Base-by-base conservation (phyloP, 2,329 filamentous ascomycete species). In the Juglanconis oblonga region DNA sequence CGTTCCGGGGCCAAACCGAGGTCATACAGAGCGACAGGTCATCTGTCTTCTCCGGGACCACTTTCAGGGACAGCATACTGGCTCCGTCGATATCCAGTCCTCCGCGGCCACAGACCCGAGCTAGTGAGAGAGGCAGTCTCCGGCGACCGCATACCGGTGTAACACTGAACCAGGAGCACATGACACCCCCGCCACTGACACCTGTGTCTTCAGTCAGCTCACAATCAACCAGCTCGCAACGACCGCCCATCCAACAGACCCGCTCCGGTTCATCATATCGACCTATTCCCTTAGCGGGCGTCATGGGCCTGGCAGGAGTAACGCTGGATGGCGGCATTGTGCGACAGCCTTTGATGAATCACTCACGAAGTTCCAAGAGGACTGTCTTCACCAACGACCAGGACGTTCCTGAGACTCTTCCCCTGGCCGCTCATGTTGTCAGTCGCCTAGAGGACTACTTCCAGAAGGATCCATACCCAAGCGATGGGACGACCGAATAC, bases 401-500 rank as follows among this genome's bases (percentile, higher is more conserved):
- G 7, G 68, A 77, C 31, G 68, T 77, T 3, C 74, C 76, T 2
- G 76, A 78, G 38, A 74, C 76, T 1, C 80, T 78, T 8, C 73
- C 69, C 36, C 77, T 85, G 55, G 76, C 81, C 5, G 68, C 73
- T 13, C 81, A 83, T 57, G 75, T 83, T 7, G 75, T 82, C 60
- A 73, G 70, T 24, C 77, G 81, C 2, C 72, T 85, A 2, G 81
- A 85, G 57, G 77, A 80, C 32, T 85, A 83, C 62, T 85, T 81
- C 63, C 74, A 77, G 32, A 71, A 72, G 6, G 75, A 82, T 33
- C 73, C 79, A 2, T 68, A 77, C 1, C 82, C 82, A 2, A 81
- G 74, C 47, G 74, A 81, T 51, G 78, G 76, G 1, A 77, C 82
- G 45, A 78, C 78, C 40, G 81, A 81, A 45, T 80, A 83, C 66